Conservation (phyloP, 169 alveolate species). For the Plasmodium berghei region DNA sequence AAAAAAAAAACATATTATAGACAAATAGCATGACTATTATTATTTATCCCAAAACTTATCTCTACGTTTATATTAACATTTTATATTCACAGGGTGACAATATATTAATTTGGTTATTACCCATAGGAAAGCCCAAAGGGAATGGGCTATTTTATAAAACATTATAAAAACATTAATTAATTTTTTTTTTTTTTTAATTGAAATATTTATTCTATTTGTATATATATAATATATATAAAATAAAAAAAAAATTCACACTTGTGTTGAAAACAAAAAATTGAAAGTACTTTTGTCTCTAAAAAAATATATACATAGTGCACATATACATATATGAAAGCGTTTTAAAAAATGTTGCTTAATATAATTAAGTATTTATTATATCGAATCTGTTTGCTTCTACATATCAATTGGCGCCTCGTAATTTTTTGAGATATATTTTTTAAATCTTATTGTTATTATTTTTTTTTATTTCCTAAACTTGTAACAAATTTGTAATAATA, state of each 20-base stretch:
- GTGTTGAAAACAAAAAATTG: neutral
- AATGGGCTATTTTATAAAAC: slow-evolving; percentile 41
- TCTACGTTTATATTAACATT: neutral
- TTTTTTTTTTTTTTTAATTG: neutral
- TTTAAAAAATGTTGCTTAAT: no score
- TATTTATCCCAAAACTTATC: neutral
- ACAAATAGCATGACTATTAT: no score
- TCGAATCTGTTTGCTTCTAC: no score
- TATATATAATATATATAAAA: no score
- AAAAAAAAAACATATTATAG: neutral
- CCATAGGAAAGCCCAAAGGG: slow-evolving; percentile 61
- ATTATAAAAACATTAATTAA: neutral
- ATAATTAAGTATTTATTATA: no score
- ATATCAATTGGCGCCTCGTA: no score
- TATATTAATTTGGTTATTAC: slow-evolving; percentile 31
- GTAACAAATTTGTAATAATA: no score
- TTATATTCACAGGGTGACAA: slow-evolving; percentile 38
- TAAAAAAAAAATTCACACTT: no score
- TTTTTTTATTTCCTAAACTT: no score
- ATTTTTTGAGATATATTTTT: no score
- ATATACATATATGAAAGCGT: neutral
- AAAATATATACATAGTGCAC: neutral
- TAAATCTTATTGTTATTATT: no score
- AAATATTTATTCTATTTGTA: neutral
- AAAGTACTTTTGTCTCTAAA: neutral